A percentile compares a stretch with the other conserved stretches of the same genome.
These are phyloP conservation scores for Podila epigama DNA, from an alignment of 192 early-diverging fungal genomes.

Conservation along the genomic window DNA sequence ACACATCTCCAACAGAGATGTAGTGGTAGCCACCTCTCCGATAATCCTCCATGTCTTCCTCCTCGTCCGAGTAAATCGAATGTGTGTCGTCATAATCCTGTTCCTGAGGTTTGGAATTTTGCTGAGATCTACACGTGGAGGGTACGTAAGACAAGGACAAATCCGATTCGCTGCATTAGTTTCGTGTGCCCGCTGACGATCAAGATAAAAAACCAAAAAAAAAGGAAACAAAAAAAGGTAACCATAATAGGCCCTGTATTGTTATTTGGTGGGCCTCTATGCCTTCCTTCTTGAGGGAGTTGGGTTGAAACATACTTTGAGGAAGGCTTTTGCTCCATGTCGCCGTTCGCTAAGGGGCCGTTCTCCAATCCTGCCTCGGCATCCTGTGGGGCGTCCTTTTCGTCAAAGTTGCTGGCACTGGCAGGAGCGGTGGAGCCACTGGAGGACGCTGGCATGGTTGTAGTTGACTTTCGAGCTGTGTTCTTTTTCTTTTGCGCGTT, in stretches of 20 bases:
- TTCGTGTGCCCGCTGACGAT: background rate
- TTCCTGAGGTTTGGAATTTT: constrained; percentile 5
- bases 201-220: background rate
- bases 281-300: background rate
- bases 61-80: constrained; percentile 69
- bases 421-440: background rate
- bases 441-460: background rate
- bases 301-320: background rate
- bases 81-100: constrained; percentile 28
- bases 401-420: background rate
- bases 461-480: constrained; percentile 8
- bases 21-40: constrained; percentile 96
- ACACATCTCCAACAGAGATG: constrained; percentile 83
- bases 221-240: background rate
- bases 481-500: constrained; percentile 41
- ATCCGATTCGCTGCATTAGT: background rate
- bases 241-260: too few relatives aligned
- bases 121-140: constrained; percentile 10
- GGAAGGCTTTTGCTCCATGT: background rate
- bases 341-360: constrained; percentile 6
- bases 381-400: background rate
- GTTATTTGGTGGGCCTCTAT: too few relatives aligned
- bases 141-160: background rate
- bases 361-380: background rate
- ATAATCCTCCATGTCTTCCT: constrained; percentile 92